Base-by-base conservation (phyloP, 1,284 basidiomycete species). In the Ganoderma resinaceum region DNA sequence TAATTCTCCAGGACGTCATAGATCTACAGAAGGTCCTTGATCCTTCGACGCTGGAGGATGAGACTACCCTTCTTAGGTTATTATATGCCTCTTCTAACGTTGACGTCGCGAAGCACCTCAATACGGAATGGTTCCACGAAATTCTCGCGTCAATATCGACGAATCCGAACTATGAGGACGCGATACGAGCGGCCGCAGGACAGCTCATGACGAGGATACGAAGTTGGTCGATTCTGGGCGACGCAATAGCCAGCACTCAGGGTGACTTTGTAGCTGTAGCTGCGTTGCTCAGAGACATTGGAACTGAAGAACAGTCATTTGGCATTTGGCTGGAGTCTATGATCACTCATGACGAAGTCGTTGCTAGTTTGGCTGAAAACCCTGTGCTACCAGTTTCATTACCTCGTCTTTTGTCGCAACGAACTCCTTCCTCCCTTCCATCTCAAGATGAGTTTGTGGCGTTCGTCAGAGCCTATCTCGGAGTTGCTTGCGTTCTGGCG, bases 241-340 rank as follows among this genome's bases (percentile, higher is more conserved):
- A 91, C 55, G 84, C 87, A 0, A 79, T 93, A 3, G 82, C 82
- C 1, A 87, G 88, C 71, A 78, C 83, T 0, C 80, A 83, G 29
- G 85, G 84, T 0, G 84, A 91, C 68, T 88, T 89, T 73, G 66
- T 73, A 1, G 77, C 76, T 8, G 84, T 87, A 11, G 83, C 82
- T 16, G 75, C 71, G 4, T 83, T 89, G 74, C 76, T 93, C 23
- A 86, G 83, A 69, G 88, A 92, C 43, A 79, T 92, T 23, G 85
- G 86, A 11, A 78, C 82, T 1, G 88, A 90, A 60, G 92, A 93
- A 72, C 84, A 86, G 64, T 85, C 90, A 0, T 84, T 91, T 66
- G 92, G 91, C 3, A 87, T 90, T 57, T 92, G 90, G 89, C 80
- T 94, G 6, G 86, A 86, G 66, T 89, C 87, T 23, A 87, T 94